These are phyloP conservation scores for Guadua angustifolia DNA, from an alignment of 176 grass and related monocot species.

Conservation along the genomic window DNA sequence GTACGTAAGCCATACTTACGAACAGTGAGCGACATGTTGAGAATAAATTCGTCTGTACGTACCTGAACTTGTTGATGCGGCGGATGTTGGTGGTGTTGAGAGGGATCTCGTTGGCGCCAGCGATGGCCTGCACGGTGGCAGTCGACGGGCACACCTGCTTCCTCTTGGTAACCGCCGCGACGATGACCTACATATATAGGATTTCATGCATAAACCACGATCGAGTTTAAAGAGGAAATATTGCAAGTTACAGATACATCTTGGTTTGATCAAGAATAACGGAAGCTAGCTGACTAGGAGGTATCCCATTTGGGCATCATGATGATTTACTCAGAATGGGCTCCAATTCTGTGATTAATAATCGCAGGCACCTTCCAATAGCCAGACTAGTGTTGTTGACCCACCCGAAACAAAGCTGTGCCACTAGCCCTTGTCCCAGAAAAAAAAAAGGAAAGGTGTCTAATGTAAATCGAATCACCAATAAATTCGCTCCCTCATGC, in stretches of 20 bases:
- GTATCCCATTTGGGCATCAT: neutral
- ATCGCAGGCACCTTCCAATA: constrained; percentile 31
- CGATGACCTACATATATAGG: constrained; percentile 56
- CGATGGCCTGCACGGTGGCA: constrained; percentile 10
- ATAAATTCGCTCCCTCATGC: neutral
- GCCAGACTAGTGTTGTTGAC: constrained; percentile 6
- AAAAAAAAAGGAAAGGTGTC: neutral
- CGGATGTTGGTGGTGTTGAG: constrained; percentile 39
- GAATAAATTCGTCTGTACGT: neutral
- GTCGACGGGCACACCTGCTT: constrained; percentile 82
- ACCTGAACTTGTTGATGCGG: constrained; percentile 74
- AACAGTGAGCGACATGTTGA: neutral
- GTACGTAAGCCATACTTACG: neutral
- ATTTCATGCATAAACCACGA: neutral
- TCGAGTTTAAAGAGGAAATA: neutral
- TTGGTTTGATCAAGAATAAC: neutral
- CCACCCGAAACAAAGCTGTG: constrained; percentile 44
- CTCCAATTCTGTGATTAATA: constrained; percentile 2
- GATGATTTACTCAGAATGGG: constrained; percentile 44
- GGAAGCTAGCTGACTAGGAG: neutral
- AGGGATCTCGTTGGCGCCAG: neutral
- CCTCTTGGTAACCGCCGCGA: constrained; percentile 74
- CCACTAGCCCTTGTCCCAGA: constrained; percentile 45
- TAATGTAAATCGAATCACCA: neutral
- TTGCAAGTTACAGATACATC: neutral